A percentile compares a stretch with the other conserved stretches of the same genome.
Evolutionary conservation across 2,329 filamentous ascomycete species (phyloP).

Genomic region (Hymenoscyphus linearis): DNA sequence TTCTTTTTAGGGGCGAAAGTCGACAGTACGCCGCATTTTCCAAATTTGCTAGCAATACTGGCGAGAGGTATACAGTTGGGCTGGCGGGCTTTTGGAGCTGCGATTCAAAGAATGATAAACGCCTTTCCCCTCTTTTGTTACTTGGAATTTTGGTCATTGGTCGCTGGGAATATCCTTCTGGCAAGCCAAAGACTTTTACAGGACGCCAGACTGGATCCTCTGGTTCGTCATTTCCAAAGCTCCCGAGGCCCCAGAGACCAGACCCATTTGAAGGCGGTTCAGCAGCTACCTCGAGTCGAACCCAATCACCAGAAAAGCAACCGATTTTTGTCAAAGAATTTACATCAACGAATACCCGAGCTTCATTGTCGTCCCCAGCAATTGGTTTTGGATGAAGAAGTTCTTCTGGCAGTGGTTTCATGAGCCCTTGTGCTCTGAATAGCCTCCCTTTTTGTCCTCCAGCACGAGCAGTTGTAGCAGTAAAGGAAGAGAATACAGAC

Average conservation of each 20-base stretch:
- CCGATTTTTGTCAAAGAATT: conserved; percentile 81
- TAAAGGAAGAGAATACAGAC: conserved; percentile 85
- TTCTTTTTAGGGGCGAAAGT: conserved; percentile 62
- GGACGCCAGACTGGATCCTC: conserved; percentile 69
- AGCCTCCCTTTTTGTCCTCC: conserved; percentile 69
- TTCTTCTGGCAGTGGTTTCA: conserved; percentile 67
- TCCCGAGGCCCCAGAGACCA: conserved; percentile 62
- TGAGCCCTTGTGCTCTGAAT: conserved; percentile 77
- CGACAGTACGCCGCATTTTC: conserved; percentile 73
- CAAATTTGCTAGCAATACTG: conserved; percentile 81
- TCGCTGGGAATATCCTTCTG: conserved; percentile 64
- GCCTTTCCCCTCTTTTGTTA: conserved; percentile 46
- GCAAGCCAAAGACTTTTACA: conserved; percentile 82
- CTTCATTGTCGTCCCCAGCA: conserved; percentile 76
- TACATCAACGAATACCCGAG: conserved; percentile 86
- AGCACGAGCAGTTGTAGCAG: conserved; percentile 72
- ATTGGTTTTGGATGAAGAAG: conserved; percentile 78
- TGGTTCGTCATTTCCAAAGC: conserved; percentile 57
- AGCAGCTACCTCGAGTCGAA: conserved; percentile 71
- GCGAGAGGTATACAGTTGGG: conserved; percentile 70
- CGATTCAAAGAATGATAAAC: conserved; percentile 60
- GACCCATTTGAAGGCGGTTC: conserved; percentile 66
- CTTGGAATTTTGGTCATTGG: conserved; percentile 56
- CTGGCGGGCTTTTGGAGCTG: conserved; percentile 57
- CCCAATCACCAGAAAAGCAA: conserved; percentile 98